phyloP scores from a whole-genome alignment of 768 basidiomycete species.

The Tylopilus plumbeoviolaceoides region DNA sequence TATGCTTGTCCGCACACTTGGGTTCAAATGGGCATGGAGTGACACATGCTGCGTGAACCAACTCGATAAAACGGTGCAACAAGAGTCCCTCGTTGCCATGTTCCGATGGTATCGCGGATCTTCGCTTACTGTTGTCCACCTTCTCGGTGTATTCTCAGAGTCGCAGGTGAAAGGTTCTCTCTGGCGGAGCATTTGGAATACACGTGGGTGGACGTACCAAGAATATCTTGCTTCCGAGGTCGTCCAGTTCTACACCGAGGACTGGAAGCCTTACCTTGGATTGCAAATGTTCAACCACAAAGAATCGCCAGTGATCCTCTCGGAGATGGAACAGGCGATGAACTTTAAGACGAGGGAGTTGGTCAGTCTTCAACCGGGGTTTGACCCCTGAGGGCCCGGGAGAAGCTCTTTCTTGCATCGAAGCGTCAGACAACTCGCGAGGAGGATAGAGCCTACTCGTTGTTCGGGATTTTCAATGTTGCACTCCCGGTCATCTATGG shows the following conservation, averaged over 20 bases:
- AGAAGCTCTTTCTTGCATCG: constrained; percentile 13
- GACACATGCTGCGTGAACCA: background rate
- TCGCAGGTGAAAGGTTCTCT: background rate
- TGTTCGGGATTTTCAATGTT: constrained; percentile 12
- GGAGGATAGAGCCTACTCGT: constrained; percentile 16
- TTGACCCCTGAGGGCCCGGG: background rate
- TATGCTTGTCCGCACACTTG: background rate
- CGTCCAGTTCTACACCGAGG: constrained; percentile 7
- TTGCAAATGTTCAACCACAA: constrained; percentile 4
- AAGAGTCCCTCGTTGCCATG: background rate
- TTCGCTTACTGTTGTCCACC: background rate
- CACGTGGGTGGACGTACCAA: constrained; percentile 8
- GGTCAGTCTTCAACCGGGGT: background rate
- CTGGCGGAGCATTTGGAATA: constrained; percentile 11
- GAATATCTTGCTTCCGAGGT: constrained; percentile 5
- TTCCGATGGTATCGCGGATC: background rate
- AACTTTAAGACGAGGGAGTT: background rate
- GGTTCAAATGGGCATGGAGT: background rate
- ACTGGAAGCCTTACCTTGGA: constrained; percentile 12
- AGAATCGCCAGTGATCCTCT: background rate
- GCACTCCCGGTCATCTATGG: constrained; percentile 12
- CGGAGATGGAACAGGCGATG: background rate
- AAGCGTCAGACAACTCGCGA: constrained; percentile 4
- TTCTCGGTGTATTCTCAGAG: background rate
- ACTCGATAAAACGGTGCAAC: background rate